A percentile compares a stretch with the other conserved stretches of the same genome.
Conservation (phyloP, 352 stramenopile species). For the Phytophthora fragariae region DNA sequence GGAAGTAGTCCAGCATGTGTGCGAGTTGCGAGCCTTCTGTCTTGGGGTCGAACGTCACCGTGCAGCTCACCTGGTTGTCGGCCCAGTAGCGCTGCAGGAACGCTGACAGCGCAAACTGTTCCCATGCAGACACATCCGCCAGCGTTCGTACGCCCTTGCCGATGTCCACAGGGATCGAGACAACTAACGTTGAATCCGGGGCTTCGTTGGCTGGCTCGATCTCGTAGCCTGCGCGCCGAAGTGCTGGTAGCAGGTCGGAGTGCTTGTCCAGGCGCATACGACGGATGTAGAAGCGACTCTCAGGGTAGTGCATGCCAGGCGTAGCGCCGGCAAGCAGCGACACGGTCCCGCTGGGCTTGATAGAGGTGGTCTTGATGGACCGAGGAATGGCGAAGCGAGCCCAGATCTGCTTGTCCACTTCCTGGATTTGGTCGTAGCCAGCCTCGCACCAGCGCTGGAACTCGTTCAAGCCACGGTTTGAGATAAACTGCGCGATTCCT, state of each 20-base stretch:
- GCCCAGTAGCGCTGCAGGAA: slow-evolving; percentile 95
- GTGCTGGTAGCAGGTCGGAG: slow-evolving; percentile 79
- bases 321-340: slow-evolving; percentile 93
- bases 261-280: slow-evolving; percentile 88
- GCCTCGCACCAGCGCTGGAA: slow-evolving; percentile 89
- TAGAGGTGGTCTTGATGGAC: slow-evolving; percentile 95
- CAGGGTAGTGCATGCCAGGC: slow-evolving; percentile 94
- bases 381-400: slow-evolving; percentile 79
- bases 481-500: slow-evolving; percentile 94
- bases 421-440: slow-evolving; percentile 84
- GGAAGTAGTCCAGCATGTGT: slow-evolving; percentile 91
- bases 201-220: slow-evolving; percentile 81
- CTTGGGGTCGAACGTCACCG: slow-evolving; percentile 93
- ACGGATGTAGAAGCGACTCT: slow-evolving; percentile 94
- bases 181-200: slow-evolving; percentile 82
- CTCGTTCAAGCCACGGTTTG: slow-evolving; percentile 75
- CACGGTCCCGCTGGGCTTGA: slow-evolving; percentile 92
- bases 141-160: slow-evolving; percentile 89
- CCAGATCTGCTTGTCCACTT: slow-evolving; percentile 74
- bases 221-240: slow-evolving; percentile 77
- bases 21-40: slow-evolving; percentile 82
- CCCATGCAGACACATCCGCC: slow-evolving; percentile 90
- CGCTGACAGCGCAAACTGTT: slow-evolving; percentile 92
- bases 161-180: slow-evolving; percentile 92
- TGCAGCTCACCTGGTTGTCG: slow-evolving; percentile 96